Base-by-base conservation (phyloP, 495 filamentous ascomycete species). In the Patellaria atrata region DNA sequence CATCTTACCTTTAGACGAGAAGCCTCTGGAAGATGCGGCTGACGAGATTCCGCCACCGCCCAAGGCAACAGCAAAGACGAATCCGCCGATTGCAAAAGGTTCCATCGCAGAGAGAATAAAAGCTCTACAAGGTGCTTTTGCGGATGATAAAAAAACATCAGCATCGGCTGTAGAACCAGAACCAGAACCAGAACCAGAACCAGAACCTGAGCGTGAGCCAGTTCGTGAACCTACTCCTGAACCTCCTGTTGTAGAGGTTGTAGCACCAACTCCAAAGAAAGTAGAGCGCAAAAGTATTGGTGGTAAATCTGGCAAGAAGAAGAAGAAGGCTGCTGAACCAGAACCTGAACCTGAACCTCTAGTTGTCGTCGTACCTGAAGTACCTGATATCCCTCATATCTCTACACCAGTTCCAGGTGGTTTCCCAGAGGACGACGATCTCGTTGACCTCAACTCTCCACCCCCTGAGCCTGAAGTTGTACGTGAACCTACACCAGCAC, bases 391-490 rank as follows among this genome's bases (percentile, higher is more conserved):
- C 22, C 38, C 24, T 22, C 41, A 49, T 41, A 43, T 39, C 36
- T 13, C 48, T 7, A 53, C 51, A 16, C 55, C 57, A 13, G 36
- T 59, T 12, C 56, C 57, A 20, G 57, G 57, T 21, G 56, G 52
- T 5, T 61, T 61, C 33, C 57, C 57, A 0, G 35, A 37, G 31
- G 57, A 61, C 35, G 52, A 58, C 32, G 38, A 45, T 20, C 22
- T 34, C 19, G 39, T 44, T 41, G 37, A 44, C 13, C 32, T 38
- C 30, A 21, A 40, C 22, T 34, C 38, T 22, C 37, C 43, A 3
- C 25, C 50, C 13, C 7, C 24, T 27, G 27, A 24, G 5, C 35
- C 36, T 44, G 40, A 22, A 13, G 31, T 34, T 7, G 17, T 27
- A 30, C 28, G 10, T n/a, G 21, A 28, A 20, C 40, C 40, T 35